Evolutionary conservation across 768 basidiomycete genomes (phyloP).

Genomic region (Brasilioporus rufonigricans): DNA sequence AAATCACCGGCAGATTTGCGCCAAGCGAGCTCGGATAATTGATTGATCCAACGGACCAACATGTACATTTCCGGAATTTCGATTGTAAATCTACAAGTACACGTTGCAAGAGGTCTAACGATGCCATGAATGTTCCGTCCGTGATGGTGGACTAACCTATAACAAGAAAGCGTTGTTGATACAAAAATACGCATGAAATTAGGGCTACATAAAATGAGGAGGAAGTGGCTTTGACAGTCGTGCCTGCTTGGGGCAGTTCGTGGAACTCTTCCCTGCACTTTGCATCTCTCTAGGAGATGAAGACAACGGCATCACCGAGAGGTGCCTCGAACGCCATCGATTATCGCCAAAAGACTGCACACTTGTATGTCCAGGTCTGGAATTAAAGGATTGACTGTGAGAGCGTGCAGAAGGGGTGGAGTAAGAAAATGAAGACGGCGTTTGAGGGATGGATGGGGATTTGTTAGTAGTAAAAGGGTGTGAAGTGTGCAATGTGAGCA

Average conservation of each 20-base stretch:
- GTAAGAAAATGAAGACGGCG: constrained; percentile 4
- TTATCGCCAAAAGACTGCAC: background rate
- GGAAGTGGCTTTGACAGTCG: constrained; percentile 22
- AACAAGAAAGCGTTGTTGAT: constrained; percentile 1
- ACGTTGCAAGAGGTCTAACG: background rate
- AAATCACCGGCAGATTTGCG: background rate
- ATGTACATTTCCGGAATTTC: too few species aligned
- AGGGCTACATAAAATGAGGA: constrained; percentile 19
- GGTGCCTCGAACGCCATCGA: constrained; percentile 11
- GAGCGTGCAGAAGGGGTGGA: background rate
- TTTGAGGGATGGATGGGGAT: constrained; percentile 3
- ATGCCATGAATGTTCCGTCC: background rate
- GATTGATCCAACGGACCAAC: too few species aligned
- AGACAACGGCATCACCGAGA: constrained; percentile 18
- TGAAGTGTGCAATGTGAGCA: constrained; percentile 3
- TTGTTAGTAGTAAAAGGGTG: background rate
- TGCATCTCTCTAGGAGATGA: constrained; percentile 10
- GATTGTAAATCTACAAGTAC: constrained; percentile 2
- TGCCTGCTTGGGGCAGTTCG: background rate
- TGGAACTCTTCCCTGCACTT: background rate
- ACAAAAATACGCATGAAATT: background rate
- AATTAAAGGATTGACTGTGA: background rate
- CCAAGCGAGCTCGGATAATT: too few species aligned
- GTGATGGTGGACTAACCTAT: background rate
- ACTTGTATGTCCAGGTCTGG: background rate